Evolutionary conservation across 129 eudicot species (phyloP).

Genomic region (Artemisia tridentata): DNA sequence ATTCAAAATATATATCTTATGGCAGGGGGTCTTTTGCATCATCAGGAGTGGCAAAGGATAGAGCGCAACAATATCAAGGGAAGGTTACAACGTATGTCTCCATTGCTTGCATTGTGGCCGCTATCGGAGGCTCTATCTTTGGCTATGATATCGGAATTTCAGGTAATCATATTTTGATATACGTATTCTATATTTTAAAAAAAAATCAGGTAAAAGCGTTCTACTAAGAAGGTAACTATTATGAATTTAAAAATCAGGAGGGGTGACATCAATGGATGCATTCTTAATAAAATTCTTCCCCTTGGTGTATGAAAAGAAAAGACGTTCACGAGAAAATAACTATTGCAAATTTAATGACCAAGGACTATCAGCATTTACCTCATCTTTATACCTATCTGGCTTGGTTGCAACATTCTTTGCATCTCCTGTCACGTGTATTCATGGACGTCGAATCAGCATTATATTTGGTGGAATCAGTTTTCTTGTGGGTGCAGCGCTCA

Average conservation of each 20-base stretch:
- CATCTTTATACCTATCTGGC: constrained; percentile 81
- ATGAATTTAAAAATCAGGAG: constrained; percentile 48
- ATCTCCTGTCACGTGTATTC: constrained; percentile 59
- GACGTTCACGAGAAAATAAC: constrained; percentile 60
- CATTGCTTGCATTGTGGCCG: constrained; percentile 82
- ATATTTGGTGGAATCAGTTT: constrained; percentile 69
- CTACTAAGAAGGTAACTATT: no score
- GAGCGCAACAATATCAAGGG: constrained; percentile 68
- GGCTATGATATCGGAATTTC: constrained; percentile 92
- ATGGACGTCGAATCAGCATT: constrained; percentile 77
- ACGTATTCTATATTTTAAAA: no score
- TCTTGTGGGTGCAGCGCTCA: constrained; percentile 65
- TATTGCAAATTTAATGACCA: constrained; percentile 87
- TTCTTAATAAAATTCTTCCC: constrained; percentile 67
- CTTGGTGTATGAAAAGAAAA: constrained; percentile 52
- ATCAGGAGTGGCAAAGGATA: constrained; percentile 63
- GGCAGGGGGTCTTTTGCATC: constrained; percentile 72
- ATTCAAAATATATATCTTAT: constrained; percentile 16
- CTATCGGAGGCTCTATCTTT: constrained; percentile 80
- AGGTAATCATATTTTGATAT: no score
- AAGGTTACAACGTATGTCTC: constrained; percentile 66
- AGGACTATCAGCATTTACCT: constrained; percentile 82
- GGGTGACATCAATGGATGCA: constrained; percentile 93
- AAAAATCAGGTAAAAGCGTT: no score
- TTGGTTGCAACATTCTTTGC: constrained; percentile 67